These are phyloP conservation scores for Quercus phellos DNA, from an alignment of 331 rosid genomes.

Conservation along the genomic window DNA sequence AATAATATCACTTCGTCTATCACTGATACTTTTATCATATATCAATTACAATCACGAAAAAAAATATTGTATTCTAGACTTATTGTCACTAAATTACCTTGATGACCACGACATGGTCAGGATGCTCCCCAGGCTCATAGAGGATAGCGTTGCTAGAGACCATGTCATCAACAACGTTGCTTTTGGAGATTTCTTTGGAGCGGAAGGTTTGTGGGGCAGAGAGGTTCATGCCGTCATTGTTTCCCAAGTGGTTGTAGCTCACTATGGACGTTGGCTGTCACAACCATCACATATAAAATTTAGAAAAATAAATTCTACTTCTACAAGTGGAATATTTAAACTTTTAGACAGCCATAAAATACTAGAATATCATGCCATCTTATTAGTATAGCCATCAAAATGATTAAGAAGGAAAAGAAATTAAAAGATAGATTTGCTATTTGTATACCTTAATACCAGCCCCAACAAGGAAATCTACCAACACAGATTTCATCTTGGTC, in stretches of 20 bases:
- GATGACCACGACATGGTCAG: slow-evolving; percentile 93
- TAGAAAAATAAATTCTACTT: too few relatives aligned
- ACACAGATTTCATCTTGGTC: slow-evolving; percentile 91
- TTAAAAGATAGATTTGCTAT: not conserved
- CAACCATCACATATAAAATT: not conserved
- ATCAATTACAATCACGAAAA: too few relatives aligned
- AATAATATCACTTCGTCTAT: too few relatives aligned
- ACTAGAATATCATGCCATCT: not conserved
- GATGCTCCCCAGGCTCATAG: slow-evolving; percentile 89
- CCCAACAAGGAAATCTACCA: slow-evolving; percentile 96
- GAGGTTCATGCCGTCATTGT: slow-evolving; percentile 97
- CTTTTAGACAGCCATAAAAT: not conserved
- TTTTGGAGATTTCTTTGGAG: slow-evolving; percentile 93
- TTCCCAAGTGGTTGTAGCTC: slow-evolving; percentile 96
- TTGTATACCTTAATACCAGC: slow-evolving; percentile 87
- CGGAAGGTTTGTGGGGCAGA: slow-evolving; percentile 98
- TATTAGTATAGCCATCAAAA: not conserved
- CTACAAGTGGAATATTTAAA: too few relatives aligned
- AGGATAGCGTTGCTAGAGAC: slow-evolving; percentile 91
- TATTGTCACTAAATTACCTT: slow-evolving; percentile 38
- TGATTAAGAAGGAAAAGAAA: not conserved
- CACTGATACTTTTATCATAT: too few relatives aligned
- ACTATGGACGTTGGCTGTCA: slow-evolving; percentile 91
- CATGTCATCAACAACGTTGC: slow-evolving; percentile 98
- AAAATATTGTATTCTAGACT: too few relatives aligned